These are phyloP conservation scores for Prunella vulgaris DNA, from an alignment of 257 asterid species.

Conservation along the genomic window DNA sequence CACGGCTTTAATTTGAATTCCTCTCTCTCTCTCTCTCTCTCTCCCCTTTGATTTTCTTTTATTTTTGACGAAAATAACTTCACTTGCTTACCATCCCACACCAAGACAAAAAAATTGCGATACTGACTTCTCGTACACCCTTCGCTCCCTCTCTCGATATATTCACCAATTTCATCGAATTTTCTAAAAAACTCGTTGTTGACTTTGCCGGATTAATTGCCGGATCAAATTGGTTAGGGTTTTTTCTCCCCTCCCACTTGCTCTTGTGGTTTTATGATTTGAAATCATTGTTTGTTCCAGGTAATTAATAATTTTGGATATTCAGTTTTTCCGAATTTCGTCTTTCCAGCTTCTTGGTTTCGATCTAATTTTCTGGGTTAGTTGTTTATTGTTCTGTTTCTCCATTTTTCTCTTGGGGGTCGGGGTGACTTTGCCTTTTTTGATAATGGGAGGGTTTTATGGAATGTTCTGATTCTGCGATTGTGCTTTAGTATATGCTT, in stretches of 20 bases:
- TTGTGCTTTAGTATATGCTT: background rate
- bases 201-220: constrained; percentile 22
- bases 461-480: constrained; percentile 6
- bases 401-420: background rate
- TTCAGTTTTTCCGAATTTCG: background rate
- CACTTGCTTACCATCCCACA: background rate
- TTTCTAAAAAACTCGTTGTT: background rate
- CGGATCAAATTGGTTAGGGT: constrained; percentile 20
- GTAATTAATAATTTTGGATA: constrained; percentile 13
- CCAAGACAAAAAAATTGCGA: constrained; percentile 16
- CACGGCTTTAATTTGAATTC: constrained; percentile 31
- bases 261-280: constrained; percentile 1
- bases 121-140: constrained; percentile 19
- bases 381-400: background rate
- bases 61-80: background rate
- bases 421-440: background rate
- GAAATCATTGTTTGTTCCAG: constrained; percentile 22
- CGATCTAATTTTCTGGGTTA: constrained; percentile 7
- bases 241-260: background rate
- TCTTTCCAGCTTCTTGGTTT: constrained; percentile 4
- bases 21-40: constrained; percentile 16
- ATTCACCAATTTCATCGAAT: constrained; percentile 10
- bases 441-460: background rate
- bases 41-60: background rate
- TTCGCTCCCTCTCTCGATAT: constrained; percentile 3